Percentiles rank a stretch among this genome's conserved stretches.
These are phyloP conservation scores for Silene coronaria DNA, from an alignment of 179 eudicot species.

Conservation along the genomic window DNA sequence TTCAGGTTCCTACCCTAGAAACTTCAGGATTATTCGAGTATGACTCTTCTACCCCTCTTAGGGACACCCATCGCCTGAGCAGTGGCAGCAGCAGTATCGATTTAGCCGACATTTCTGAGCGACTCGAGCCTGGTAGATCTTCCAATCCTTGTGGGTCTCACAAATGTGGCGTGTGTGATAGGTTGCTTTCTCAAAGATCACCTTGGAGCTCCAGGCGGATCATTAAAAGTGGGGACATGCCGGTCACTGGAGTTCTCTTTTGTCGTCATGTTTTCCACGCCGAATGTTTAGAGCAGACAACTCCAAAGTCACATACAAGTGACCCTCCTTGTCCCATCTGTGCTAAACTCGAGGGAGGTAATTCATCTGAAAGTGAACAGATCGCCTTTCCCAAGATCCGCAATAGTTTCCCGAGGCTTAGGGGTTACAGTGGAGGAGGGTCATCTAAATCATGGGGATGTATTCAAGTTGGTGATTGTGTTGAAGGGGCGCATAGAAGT, in stretches of 20 bases:
- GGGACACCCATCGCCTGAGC: conserved; percentile 49
- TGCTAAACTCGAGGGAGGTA: conserved; percentile 41
- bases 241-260: conserved; percentile 74
- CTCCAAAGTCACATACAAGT: conserved; percentile 59
- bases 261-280: conserved; percentile 92
- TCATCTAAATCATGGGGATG: conserved; percentile 79
- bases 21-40: conserved; percentile 35
- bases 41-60: conserved; percentile 42
- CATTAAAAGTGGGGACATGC: conserved; percentile 78
- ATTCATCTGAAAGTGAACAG: conserved; percentile 37
- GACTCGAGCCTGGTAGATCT: conserved; percentile 35
- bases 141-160: conserved; percentile 31
- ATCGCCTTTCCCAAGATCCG: conserved; percentile 38
- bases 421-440: conserved; percentile 54
- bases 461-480: conserved; percentile 76
- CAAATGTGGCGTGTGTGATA: conserved; percentile 77
- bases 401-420: conserved; percentile 45
- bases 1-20: conserved; percentile 45
- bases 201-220: conserved; percentile 91
- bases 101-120: conserved; percentile 50
- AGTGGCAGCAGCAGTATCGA: conserved; percentile 70
- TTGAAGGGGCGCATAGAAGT: conserved; percentile 66
- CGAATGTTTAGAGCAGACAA: conserved; percentile 84
- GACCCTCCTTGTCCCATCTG: conserved; percentile 96
- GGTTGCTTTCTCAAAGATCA: conserved; percentile 82